Conservation (phyloP, 768 basidiomycete genomes). For the Galerina marginata region DNA sequence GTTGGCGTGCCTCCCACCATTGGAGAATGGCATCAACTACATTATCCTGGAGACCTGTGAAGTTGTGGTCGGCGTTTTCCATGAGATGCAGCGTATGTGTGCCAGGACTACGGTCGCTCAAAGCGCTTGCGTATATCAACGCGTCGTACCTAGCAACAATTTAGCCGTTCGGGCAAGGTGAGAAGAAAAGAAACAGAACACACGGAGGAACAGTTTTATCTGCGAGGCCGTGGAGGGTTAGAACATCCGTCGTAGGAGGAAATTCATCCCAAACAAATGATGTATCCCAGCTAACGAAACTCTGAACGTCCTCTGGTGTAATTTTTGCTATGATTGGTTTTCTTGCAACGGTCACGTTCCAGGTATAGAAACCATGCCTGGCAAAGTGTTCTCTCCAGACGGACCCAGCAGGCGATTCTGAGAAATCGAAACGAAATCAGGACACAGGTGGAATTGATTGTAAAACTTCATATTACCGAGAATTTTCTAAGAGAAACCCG, state of each 20-base stretch:
- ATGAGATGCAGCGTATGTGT: conserved; percentile 74
- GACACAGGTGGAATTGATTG: not conserved
- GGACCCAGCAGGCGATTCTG: conserved; percentile 31
- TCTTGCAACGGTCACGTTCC: conserved; percentile 71
- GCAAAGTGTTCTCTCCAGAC: conserved; percentile 57
- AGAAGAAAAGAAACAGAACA: conserved; percentile 30
- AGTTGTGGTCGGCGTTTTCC: conserved; percentile 83
- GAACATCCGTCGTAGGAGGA: conserved; percentile 65
- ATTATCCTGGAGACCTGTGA: conserved; percentile 69
- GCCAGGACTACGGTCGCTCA: conserved; percentile 62
- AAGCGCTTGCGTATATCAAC: conserved; percentile 66
- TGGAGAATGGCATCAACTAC: conserved; percentile 70
- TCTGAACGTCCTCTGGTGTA: conserved; percentile 62
- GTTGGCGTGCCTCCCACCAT: conserved; percentile 62
- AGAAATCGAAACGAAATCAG: not conserved
- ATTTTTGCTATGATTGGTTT: conserved; percentile 57
- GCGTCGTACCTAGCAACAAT: conserved; percentile 64
- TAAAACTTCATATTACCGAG: conserved; percentile 37
- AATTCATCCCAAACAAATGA: conserved; percentile 72
- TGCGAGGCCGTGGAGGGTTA: conserved; percentile 77
- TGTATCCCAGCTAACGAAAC: conserved; percentile 69
- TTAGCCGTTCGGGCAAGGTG: not conserved
- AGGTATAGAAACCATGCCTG: conserved; percentile 63
- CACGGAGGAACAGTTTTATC: conserved; percentile 76
- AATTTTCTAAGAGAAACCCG: conserved; percentile 40